phyloP scores from a whole-genome alignment of 768 basidiomycete genomes.

The Psilocybe cyanescens region DNA sequence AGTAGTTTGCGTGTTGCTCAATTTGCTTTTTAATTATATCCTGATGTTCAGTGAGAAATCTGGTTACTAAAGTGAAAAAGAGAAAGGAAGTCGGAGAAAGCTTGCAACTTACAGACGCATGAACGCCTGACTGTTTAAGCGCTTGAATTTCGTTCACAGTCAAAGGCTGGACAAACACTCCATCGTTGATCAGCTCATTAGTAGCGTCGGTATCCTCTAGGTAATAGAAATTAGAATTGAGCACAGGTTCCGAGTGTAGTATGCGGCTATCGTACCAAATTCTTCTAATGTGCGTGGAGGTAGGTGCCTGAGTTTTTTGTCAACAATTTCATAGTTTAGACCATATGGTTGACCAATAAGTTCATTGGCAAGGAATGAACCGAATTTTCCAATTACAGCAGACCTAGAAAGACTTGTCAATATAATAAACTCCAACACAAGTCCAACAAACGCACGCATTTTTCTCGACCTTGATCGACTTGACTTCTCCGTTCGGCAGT shows the following conservation, averaged over 20 bases:
- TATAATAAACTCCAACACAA: neutral
- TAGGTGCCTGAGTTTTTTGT: conserved; percentile 67
- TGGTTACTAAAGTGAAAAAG: conserved; percentile 20
- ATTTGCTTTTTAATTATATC: conserved; percentile 97
- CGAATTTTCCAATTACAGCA: conserved; percentile 82
- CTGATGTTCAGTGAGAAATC: conserved; percentile 41
- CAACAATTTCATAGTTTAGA: conserved; percentile 83
- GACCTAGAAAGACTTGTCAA: conserved; percentile 45
- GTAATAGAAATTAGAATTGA: conserved; percentile 13
- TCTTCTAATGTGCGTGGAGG: conserved; percentile 73
- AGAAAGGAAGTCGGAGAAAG: conserved; percentile 13
- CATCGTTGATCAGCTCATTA: conserved; percentile 94
- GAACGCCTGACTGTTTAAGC: conserved; percentile 80
- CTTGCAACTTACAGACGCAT: conserved; percentile 61
- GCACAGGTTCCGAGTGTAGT: neutral
- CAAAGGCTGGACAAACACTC: conserved; percentile 80
- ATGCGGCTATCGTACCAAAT: conserved; percentile 55
- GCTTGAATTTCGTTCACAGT: conserved; percentile 83
- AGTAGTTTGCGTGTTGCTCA: conserved; percentile 89
- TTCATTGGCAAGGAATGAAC: conserved; percentile 77
- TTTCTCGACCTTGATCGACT: conserved; percentile 71
- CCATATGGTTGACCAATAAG: conserved; percentile 87
- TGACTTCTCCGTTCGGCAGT: conserved; percentile 80
- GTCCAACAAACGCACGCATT: conserved; percentile 58
- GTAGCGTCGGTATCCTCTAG: conserved; percentile 96